Evolutionary conservation across 139 green algal genomes (phyloP), one percentile per base, ranked within the genome.

Genomic region (Chlamydomonas asymmetrica): DNA sequence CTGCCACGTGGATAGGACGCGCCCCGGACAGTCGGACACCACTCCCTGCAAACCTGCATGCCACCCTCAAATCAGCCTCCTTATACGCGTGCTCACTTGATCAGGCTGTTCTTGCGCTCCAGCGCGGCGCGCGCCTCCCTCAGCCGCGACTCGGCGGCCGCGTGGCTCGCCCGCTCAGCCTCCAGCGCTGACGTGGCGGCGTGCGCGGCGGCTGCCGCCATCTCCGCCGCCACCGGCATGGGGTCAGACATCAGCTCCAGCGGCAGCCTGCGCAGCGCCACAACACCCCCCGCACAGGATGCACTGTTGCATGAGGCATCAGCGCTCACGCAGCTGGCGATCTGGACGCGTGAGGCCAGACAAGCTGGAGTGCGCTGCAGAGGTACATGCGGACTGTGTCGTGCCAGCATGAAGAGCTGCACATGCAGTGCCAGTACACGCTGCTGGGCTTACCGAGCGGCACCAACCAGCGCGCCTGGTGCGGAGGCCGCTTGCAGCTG

Each of bases 31-130:
- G n/a, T n/a, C n/a, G n/a, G n/a, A n/a, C n/a, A n/a, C n/a, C n/a
- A n/a, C n/a, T n/a, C n/a, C n/a, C n/a, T 48, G 38, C 75, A 71
- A 45, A 39, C 5, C 22, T 18, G 35, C 8, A 59, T 8, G 22
- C 10, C 4, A 16, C 27, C 25, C 10, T 9, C 8, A 13, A 20
- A 27, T 22, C 5, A 10, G 7, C 64, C 22, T 31, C 16, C 16
- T 7, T 8, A 48, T 38, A 1, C 27, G 34, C 27, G 6, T 5
- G 9, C 70, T 5, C 32, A 86, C 80, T 70, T 82, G 60, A 85
- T 54, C 8, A 90, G 64, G 8, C 60, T 25, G 1, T 71, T 68
- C 80, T 91, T 88, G 27, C 82, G 74, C 16, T 82, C 71, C 29
- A 84, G 34, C 4, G 35, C 61, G 0, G 62, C 63, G 25, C 74